phyloP scores from a whole-genome alignment of 169 alveolate species.

The Plasmodium gaboni region DNA sequence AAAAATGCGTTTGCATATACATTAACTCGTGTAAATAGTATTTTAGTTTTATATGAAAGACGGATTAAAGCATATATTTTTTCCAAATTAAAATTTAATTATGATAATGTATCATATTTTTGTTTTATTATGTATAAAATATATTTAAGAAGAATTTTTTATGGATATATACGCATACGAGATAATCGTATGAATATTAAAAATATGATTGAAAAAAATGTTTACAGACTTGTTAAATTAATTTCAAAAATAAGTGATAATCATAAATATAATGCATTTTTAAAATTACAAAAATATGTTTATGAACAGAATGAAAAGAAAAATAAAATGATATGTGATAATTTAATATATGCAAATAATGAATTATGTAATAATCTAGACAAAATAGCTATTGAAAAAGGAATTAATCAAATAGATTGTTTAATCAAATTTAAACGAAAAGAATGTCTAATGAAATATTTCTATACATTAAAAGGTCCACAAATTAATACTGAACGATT shows the following conservation, averaged over 20 bases:
- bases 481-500: constrained; percentile 11
- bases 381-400: constrained; percentile 37
- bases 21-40: constrained; percentile 37
- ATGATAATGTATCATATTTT: constrained; percentile 39
- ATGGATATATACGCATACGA: constrained; percentile 44
- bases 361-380: constrained; percentile 43
- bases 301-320: constrained; percentile 26
- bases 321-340: constrained; percentile 23
- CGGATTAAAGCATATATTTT: constrained; percentile 9
- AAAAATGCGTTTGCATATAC: constrained; percentile 42
- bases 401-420: constrained; percentile 33
- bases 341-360: constrained; percentile 47
- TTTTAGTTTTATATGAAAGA: constrained; percentile 25
- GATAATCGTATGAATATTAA: constrained; percentile 19
- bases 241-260: constrained; percentile 13
- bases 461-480: constrained; percentile 49
- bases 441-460: constrained; percentile 33
- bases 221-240: not conserved
- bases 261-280: constrained; percentile 54
- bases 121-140: constrained; percentile 42
- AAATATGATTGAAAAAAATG: constrained; percentile 38
- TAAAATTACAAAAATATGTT: constrained; percentile 39
- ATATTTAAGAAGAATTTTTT: constrained; percentile 25
- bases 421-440: constrained; percentile 31
- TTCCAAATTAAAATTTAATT: constrained; percentile 39